A percentile compares a stretch with the other conserved stretches of the same genome.
Conservation (phyloP, 2,329 filamentous ascomycete genomes). For the Fusarium decemcellulare region DNA sequence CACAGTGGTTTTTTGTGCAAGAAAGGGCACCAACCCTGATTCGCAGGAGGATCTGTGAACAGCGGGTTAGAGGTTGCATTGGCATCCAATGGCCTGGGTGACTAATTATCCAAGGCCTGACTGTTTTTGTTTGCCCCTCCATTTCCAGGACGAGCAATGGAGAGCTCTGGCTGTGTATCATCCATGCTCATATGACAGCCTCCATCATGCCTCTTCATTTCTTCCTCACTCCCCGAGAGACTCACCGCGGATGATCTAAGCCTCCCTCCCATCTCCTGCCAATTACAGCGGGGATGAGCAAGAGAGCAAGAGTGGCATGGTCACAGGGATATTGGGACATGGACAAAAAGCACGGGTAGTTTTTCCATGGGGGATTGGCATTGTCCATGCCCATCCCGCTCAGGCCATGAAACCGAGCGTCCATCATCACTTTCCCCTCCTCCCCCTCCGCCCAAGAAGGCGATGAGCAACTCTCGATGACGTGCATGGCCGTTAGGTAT, state of each 20-base stretch:
- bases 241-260: conserved; percentile 9
- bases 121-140: conserved; percentile 24
- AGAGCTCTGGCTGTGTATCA: neutral
- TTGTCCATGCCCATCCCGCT: conserved; percentile 17
- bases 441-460: conserved; percentile 18
- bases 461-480: conserved; percentile 33
- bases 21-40: conserved; percentile 48
- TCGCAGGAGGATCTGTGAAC: conserved; percentile 13
- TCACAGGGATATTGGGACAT: conserved; percentile 1
- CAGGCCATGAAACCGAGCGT: conserved; percentile 30
- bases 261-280: neutral
- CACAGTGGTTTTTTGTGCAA: conserved; percentile 31
- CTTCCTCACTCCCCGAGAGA: conserved; percentile 15
- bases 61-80: neutral
- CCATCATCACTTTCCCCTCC: neutral
- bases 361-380: conserved; percentile 25
- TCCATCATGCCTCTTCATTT: conserved; percentile 1
- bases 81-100: neutral
- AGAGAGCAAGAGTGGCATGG: conserved; percentile 7
- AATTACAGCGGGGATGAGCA: neutral
- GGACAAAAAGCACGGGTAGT: conserved; percentile 21
- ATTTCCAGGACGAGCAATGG: neutral
- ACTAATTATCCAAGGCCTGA: conserved; percentile 25
- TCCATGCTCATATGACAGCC: neutral
- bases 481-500: conserved; percentile 25